phyloP scores from a whole-genome alignment of 164 flowering plant species.

The Sedum album region DNA sequence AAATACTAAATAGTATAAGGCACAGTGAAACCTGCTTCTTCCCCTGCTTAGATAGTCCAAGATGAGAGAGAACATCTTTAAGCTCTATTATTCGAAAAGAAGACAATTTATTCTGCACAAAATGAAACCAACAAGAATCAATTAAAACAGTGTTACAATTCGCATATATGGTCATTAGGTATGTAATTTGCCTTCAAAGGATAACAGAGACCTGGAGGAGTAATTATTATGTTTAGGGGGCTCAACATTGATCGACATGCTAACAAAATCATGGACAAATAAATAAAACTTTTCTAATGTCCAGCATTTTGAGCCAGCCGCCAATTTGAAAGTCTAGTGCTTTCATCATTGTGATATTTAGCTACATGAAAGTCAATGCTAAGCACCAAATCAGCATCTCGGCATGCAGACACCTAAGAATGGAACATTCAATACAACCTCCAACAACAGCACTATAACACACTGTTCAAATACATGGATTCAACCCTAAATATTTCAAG shows the following conservation, averaged over 20 bases:
- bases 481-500: background rate
- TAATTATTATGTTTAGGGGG: background rate
- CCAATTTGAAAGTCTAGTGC: no score
- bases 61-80: conserved; percentile 48
- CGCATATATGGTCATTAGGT: background rate
- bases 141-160: background rate
- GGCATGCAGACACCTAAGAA: background rate
- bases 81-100: conserved; percentile 49
- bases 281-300: no score
- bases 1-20: background rate
- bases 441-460: background rate
- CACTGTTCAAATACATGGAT: background rate
- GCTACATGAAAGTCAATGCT: no score
- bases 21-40: conserved; percentile 62
- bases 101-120: conserved; percentile 40
- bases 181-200: background rate
- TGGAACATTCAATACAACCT: background rate
- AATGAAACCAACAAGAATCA: background rate
- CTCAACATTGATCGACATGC: background rate
- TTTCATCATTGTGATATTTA: no score
- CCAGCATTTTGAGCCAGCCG: no score
- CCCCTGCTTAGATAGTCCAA: conserved; percentile 87
- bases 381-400: no score
- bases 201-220: background rate
- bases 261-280: background rate